Percentiles rank a stretch among this genome's conserved stretches.
phyloP scores from a whole-genome alignment of 2,329 filamentous ascomycete species.

The Hymenoscyphus fraxineus region DNA sequence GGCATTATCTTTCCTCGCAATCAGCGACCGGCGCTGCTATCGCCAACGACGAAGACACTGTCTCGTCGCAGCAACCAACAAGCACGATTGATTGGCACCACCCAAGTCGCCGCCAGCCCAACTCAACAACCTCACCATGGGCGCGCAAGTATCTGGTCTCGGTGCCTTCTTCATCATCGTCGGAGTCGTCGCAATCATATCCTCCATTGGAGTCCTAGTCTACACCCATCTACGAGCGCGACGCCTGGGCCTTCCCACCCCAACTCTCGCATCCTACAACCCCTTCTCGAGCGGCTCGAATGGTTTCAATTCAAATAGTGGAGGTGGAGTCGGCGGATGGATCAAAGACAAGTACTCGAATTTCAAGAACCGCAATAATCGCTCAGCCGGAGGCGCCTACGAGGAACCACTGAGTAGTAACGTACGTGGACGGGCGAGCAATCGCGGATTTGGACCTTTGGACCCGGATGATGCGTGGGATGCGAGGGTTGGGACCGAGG shows the following conservation, averaged over 20 bases:
- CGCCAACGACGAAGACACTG: neutral
- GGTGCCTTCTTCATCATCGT: conserved; percentile 72
- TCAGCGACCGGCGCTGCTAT: neutral
- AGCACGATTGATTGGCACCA: neutral
- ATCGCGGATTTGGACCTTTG: conserved; percentile 61
- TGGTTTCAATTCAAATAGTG: conserved; percentile 36
- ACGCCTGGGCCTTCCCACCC: conserved; percentile 70
- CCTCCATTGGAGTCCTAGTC: conserved; percentile 61
- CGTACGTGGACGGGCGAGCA: conserved; percentile 39
- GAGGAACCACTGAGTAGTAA: conserved; percentile 50
- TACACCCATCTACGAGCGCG: conserved; percentile 71
- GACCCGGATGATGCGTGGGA: conserved; percentile 89
- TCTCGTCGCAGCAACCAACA: neutral
- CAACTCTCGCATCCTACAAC: conserved; percentile 63
- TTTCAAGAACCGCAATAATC: conserved; percentile 62
- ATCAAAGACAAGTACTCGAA: conserved; percentile 61
- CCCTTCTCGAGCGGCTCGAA: conserved; percentile 55
- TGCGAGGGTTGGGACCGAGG: conserved; percentile 70
- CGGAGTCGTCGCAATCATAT: conserved; percentile 56
- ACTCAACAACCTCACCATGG: conserved; percentile 29
- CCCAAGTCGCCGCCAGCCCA: neutral
- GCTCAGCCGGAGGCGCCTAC: conserved; percentile 68
- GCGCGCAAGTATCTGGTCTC: conserved; percentile 58
- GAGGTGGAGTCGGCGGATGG: conserved; percentile 68
- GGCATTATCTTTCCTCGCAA: neutral